Conservation (phyloP, 2,329 filamentous ascomycete species). For the Fusarium coffeatum region DNA sequence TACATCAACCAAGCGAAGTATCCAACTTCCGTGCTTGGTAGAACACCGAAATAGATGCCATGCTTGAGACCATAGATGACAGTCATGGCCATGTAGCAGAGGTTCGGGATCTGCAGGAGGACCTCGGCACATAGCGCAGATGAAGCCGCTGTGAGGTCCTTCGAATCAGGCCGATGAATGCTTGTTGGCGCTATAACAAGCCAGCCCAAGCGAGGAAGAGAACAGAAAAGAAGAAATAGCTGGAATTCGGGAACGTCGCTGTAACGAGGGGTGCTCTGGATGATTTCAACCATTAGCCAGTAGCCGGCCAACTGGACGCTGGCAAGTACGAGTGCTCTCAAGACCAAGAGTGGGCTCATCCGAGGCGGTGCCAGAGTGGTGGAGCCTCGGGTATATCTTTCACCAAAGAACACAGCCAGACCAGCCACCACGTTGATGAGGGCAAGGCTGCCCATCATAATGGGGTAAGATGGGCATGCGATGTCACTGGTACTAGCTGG, state of each 20-base stretch:
- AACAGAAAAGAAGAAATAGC: constrained; percentile 16
- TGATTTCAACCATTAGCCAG: not conserved
- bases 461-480: not conserved
- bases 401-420: not conserved
- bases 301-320: not conserved
- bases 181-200: not conserved
- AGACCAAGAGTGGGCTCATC: not conserved
- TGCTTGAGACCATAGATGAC: constrained; percentile 7
- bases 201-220: constrained; percentile 21
- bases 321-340: not conserved
- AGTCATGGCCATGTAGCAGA: constrained; percentile 6
- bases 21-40: not conserved
- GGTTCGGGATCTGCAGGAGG: not conserved
- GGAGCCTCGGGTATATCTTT: accelerated
- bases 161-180: not conserved
- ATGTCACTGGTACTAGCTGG: accelerated
- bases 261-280: constrained; percentile 11
- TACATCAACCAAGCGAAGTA: not conserved
- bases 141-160: not conserved
- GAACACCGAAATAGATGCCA: not conserved
- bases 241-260: not conserved
- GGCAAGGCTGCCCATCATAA: constrained; percentile 8
- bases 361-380: accelerated
- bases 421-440: not conserved
- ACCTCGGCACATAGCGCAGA: constrained; percentile 7